A percentile compares a stretch with the other conserved stretches of the same genome.
These are phyloP conservation scores for Pseudohalonectria lignicola DNA, from an alignment of 2,329 filamentous ascomycete species.

Conservation along the genomic window DNA sequence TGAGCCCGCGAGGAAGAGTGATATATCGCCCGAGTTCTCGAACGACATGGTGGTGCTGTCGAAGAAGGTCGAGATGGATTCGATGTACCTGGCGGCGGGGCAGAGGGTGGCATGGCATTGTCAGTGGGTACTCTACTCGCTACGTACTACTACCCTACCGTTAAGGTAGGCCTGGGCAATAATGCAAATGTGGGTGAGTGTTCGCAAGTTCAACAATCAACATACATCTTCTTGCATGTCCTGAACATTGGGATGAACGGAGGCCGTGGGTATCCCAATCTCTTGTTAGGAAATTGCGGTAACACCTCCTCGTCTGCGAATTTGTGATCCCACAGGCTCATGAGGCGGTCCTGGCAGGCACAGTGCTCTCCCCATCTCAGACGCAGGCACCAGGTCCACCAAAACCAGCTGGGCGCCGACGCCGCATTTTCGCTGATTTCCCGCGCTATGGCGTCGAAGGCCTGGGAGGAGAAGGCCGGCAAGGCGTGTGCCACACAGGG, in stretches of 20 bases:
- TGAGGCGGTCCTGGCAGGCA: not conserved
- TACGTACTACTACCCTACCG: too few species aligned
- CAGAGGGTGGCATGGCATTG: too few species aligned
- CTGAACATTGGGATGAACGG: constrained; percentile 5
- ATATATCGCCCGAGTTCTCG: not conserved
- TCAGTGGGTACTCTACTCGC: too few species aligned
- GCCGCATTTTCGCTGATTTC: too few species aligned
- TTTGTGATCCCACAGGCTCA: not conserved
- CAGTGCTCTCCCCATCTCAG: not conserved
- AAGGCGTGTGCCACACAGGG: not conserved
- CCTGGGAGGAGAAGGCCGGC: too few species aligned
- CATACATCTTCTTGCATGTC: constrained; percentile 1
- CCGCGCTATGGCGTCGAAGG: too few species aligned
- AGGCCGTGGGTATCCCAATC: too few species aligned
- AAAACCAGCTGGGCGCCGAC: not conserved
- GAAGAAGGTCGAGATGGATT: constrained; percentile 2
- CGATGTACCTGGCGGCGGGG: not conserved
- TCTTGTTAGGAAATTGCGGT: too few species aligned
- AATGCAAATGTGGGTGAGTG: not conserved
- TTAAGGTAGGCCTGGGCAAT: too few species aligned
- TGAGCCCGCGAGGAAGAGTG: not conserved
- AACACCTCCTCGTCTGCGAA: too few species aligned
- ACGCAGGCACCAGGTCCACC: not conserved
- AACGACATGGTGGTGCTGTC: constrained; percentile 1
- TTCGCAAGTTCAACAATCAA: not conserved